Evolutionary conservation across 192 early-diverging fungal genomes (phyloP), one percentile per base, ranked within the genome.

Genomic region (Phycomyces nitens): DNA sequence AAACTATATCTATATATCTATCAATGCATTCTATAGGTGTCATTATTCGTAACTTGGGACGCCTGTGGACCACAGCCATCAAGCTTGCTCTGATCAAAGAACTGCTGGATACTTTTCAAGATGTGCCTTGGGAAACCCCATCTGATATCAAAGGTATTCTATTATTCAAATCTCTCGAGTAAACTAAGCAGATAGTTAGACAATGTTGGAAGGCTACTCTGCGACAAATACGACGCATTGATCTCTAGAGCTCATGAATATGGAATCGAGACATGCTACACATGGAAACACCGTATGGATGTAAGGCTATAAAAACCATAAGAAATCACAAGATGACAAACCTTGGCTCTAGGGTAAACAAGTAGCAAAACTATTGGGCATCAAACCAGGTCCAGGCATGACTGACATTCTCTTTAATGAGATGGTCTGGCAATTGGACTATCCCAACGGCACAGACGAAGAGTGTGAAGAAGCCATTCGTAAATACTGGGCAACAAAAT

Each of bases 341-440:
- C 58, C 23, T 21, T 55, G 29, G 29, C 2, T 34, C 7, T 23
- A 92, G 89, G 92, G 97, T 43, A 87, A 88, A 49, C 77, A 82
- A 23, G 76, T 89, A 0, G 72, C 82, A 3, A 58, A 62, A 22
- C 27, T 91, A 16, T 68, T 95, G 44, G 78, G 78, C 6, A 84
- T 95, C 47, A 82, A 77, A 60, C 89, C 91, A 6, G 94, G 96
- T 8, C 89, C 88, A 9, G 62, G 55, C 10, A 74, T 96, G 11
- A 84, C 80, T 56, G 62, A 64, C 14, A 75, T 90, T 41, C 75
- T 96, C n/a, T 73, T 80, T 5, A 56, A 56, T 1, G 71, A 96
- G 27, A 92, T 95, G 83, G 76, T 77, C 44, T 97, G 90, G 90
- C 95, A 98, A 77, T 70, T 98, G 27, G 79, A 72, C 18, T 58